Conservation (phyloP, 495 filamentous ascomycete species). For the Aspergillus sparsus region DNA sequence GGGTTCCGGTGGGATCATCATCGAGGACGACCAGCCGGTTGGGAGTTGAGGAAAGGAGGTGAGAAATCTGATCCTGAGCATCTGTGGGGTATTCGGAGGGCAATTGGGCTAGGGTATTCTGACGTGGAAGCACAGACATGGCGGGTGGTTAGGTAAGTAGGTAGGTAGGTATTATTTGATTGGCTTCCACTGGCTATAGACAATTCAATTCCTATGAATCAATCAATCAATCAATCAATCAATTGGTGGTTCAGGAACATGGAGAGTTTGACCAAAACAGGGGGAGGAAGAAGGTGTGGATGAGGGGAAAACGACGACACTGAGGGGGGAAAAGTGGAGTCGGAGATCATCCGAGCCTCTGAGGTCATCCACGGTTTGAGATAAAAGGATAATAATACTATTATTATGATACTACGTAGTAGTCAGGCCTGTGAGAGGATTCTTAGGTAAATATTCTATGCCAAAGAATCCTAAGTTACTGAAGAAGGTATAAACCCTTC, state of each 20-base stretch:
- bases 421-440: no score
- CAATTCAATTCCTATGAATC: not conserved
- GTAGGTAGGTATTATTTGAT: not conserved
- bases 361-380: no score
- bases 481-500: no score
- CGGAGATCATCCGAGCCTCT: conserved; percentile 18
- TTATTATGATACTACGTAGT: no score
- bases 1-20: conserved; percentile 58
- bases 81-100: conserved; percentile 36
- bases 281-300: not conserved
- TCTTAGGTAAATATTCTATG: no score
- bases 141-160: not conserved
- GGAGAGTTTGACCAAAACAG: no score
- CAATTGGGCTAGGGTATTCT: conserved; percentile 34
- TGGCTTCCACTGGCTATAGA: not conserved
- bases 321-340: conserved; percentile 6
- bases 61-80: conserved; percentile 39
- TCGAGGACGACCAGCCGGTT: conserved; percentile 53
- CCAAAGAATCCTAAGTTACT: no score
- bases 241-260: not conserved
- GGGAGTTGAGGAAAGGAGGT: conserved; percentile 33
- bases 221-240: not conserved
- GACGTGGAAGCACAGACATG: conserved; percentile 34
- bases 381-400: no score
- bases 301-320: not conserved